These are phyloP conservation scores for Boletus rubroflammeus DNA, from an alignment of 768 basidiomycete species.

Conservation along the genomic window DNA sequence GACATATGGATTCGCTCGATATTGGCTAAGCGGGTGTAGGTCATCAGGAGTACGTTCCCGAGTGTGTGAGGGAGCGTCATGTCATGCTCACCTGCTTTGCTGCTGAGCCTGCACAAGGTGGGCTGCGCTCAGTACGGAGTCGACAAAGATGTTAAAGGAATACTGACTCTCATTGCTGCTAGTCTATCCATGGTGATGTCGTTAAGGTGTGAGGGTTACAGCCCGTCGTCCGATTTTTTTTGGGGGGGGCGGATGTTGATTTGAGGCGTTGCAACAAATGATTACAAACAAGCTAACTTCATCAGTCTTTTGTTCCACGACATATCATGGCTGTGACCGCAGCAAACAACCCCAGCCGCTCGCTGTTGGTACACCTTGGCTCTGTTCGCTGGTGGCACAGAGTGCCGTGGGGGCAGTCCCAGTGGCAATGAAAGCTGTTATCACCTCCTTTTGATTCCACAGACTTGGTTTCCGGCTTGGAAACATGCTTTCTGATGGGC, in stretches of 20 bases:
- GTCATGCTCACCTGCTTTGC: constrained; percentile 47
- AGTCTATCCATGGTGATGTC: constrained; percentile 69
- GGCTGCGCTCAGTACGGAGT: constrained; percentile 4
- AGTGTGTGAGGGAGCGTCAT: constrained; percentile 13
- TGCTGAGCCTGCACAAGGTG: constrained; percentile 56
- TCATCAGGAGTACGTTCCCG: neutral
- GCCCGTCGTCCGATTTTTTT: neutral
- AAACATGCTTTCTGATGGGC: neutral
- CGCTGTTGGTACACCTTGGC: neutral
- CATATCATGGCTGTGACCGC: neutral
- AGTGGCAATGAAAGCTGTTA: neutral
- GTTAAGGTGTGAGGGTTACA: constrained; percentile 43
- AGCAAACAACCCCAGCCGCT: neutral
- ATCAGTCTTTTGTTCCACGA: neutral
- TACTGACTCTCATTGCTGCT: constrained; percentile 75
- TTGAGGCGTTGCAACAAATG: constrained; percentile 10
- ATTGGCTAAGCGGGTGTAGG: constrained; percentile 18
- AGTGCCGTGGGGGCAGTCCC: neutral
- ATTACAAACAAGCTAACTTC: constrained; percentile 13
- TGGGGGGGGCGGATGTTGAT: neutral
- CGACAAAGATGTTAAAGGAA: neutral
- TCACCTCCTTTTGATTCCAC: neutral
- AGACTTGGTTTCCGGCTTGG: neutral
- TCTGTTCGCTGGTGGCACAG: neutral
- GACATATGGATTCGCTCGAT: constrained; percentile 59